Evolutionary conservation across 108 stramenopile species (phyloP), one percentile per base, ranked within the genome.

Genomic region (Fragilaria radians): DNA sequence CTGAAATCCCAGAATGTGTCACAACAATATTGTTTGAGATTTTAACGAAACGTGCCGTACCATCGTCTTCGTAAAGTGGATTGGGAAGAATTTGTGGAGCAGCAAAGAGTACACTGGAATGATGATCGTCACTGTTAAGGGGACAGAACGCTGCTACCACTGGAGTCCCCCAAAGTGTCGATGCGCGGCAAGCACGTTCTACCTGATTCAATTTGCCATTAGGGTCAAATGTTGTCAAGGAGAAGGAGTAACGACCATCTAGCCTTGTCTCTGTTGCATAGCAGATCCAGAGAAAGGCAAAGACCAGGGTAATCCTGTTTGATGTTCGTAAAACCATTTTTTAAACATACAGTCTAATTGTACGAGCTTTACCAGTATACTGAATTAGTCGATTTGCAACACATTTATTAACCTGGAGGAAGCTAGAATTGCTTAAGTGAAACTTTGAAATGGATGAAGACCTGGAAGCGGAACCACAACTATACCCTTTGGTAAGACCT

Each of bases 191-290:
- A 36, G 98, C 96, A 24, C 94, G 83, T 63, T 95, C 95, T 21
- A 99, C 95, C 75, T 97, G 96, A 54, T 83, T 76, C 28, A 99
- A 74, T 72, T 87, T 86, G 17, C 98, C 98, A 2, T 77, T 72
- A 23, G 88, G 77, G 54, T 90, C 81, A 66, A 99, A 99, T 22
- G 98, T 99, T 0, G 98, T 92, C 28, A 99, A 73, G 5, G 95
- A 96, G 61, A 95, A 99, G 55, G 83, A 85, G 55, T 95, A 91
- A 18, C 94, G 82, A 3, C 83, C 80, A 62, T 93, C 93, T 52
- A 55, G 23, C 3, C 51, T 9, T 1, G 29, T 42, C 14, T 42
- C 36, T 7, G 36, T n/a, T n/a, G n/a, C n/a, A n/a, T n/a, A n/a
- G n/a, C n/a, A n/a, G n/a, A n/a, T n/a, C n/a, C n/a, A n/a, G n/a